Conservation (phyloP, 192 early-diverging fungal species). For the Podila verticillata region DNA sequence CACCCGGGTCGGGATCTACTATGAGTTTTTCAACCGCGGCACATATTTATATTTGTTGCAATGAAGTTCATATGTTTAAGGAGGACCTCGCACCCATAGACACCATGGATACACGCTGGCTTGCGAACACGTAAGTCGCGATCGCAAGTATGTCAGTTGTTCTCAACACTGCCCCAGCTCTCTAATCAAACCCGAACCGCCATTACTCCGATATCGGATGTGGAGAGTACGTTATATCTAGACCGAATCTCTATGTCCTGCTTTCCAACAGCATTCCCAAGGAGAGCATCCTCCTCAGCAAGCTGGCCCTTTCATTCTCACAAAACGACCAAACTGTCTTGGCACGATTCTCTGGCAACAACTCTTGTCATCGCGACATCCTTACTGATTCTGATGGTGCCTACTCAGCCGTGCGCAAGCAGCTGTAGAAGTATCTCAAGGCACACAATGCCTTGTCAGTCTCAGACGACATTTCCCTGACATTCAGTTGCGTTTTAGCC, state of each 20-base stretch:
- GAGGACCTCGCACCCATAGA: no score
- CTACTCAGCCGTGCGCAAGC: constrained; percentile 10
- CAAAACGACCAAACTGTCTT: constrained; percentile 12
- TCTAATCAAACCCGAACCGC: no score
- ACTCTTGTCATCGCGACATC: constrained; percentile 25
- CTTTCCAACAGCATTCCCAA: neutral
- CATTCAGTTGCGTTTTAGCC: neutral
- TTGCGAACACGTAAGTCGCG: no score
- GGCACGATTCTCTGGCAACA: constrained; percentile 17
- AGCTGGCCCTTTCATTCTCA: neutral
- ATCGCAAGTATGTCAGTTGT: no score
- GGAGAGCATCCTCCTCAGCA: neutral
- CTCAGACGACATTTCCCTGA: neutral
- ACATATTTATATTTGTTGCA: no score
- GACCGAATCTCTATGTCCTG: neutral
- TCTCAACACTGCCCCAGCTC: no score
- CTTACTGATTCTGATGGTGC: constrained; percentile 45
- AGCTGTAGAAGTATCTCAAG: constrained; percentile 4
- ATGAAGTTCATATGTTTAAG: no score
- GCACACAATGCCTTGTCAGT: neutral
- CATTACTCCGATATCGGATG: no score
- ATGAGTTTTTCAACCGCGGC: no score
- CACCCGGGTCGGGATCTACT: no score
- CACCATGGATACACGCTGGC: no score
- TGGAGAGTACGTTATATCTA: no score